These are phyloP conservation scores for Lipomyces japonicus DNA, from an alignment of 805 yeast species.

Conservation along the genomic window DNA sequence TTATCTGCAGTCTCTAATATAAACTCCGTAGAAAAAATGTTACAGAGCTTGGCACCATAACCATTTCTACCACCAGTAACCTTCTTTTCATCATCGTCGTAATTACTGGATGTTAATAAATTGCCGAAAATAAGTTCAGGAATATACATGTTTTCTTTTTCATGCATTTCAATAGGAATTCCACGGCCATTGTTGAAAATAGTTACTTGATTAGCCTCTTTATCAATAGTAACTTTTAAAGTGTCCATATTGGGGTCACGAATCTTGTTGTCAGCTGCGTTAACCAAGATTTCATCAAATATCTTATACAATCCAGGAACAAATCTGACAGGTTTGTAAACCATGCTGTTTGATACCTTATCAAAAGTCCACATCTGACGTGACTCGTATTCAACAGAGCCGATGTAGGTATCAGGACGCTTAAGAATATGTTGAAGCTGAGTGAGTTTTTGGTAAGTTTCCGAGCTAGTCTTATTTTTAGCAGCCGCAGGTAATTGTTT, in stretches of 20 bases:
- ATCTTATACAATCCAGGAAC: slow-evolving; percentile 97
- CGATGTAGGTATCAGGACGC: slow-evolving; percentile 97
- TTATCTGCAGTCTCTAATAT: slow-evolving; percentile 85
- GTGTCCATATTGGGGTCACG: slow-evolving; percentile 88
- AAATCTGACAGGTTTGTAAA: slow-evolving; percentile 55
- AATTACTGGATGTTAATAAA: slow-evolving; percentile 88
- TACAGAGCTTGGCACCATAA: slow-evolving; percentile 95
- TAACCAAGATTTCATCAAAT: slow-evolving; percentile 93
- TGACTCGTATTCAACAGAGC: slow-evolving; percentile 81
- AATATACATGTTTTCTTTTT: slow-evolving; percentile 82
- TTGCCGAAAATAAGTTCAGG: slow-evolving; percentile 97
- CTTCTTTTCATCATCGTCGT: slow-evolving; percentile 91
- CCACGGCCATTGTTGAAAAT: slow-evolving; percentile 93
- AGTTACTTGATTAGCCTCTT: slow-evolving; percentile 67
- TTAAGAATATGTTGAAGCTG: slow-evolving; percentile 94
- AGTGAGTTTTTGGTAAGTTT: slow-evolving; percentile 87
- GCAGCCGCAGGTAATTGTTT: too few species aligned
- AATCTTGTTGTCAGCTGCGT: slow-evolving; percentile 97
- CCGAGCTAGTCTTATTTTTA: slow-evolving; percentile 46
- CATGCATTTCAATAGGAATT: slow-evolving; percentile 90
- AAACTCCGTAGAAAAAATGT: slow-evolving; percentile 87
- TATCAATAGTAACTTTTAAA: slow-evolving; percentile 75
- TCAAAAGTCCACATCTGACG: slow-evolving; percentile 84
- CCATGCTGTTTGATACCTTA: slow-evolving; percentile 58
- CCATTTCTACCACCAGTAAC: slow-evolving; percentile 99